Conservation (phyloP, 768 basidiomycete genomes). For the Atractiella rhizophila region DNA sequence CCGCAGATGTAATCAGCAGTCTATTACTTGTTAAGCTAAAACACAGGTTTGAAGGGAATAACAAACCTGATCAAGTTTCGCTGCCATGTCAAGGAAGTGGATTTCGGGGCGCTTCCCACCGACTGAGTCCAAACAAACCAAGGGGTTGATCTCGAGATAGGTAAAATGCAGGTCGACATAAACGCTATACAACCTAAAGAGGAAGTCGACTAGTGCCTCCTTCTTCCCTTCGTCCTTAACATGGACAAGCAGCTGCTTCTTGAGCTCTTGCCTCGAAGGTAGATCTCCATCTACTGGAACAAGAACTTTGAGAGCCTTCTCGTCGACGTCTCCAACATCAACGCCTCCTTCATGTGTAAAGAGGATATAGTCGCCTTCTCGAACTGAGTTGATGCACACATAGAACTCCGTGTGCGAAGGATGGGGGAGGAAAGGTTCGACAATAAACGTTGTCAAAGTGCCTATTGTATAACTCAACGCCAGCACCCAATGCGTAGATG, state of each 20-base stretch:
- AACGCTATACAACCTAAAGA: constrained; percentile 80
- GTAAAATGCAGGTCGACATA: constrained; percentile 98
- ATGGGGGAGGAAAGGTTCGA: constrained; percentile 97
- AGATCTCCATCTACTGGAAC: constrained; percentile 50
- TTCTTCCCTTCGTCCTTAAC: constrained; percentile 57
- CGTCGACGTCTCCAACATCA: constrained; percentile 92
- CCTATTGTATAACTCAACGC: background rate
- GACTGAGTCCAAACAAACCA: constrained; percentile 69
- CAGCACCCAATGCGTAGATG: background rate
- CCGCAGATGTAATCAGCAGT: constrained; percentile 95
- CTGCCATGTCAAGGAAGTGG: constrained; percentile 97
- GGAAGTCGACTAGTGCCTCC: constrained; percentile 80
- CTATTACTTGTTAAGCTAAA: constrained; percentile 6
- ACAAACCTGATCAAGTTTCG: constrained; percentile 75
- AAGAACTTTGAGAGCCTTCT: constrained; percentile 73
- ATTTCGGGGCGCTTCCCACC: constrained; percentile 46
- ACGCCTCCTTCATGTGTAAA: constrained; percentile 99
- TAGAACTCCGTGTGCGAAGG: constrained; percentile 85
- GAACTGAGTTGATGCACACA: constrained; percentile 85
- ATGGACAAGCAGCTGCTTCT: constrained; percentile 47
- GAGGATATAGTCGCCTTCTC: constrained; percentile 84
- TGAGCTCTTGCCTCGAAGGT: constrained; percentile 56
- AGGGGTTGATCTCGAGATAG: constrained; percentile 98
- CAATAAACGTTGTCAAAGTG: too few species aligned
- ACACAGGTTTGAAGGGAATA: background rate